Conservation (phyloP, 352 stramenopile genomes). For the Albugo candida region DNA sequence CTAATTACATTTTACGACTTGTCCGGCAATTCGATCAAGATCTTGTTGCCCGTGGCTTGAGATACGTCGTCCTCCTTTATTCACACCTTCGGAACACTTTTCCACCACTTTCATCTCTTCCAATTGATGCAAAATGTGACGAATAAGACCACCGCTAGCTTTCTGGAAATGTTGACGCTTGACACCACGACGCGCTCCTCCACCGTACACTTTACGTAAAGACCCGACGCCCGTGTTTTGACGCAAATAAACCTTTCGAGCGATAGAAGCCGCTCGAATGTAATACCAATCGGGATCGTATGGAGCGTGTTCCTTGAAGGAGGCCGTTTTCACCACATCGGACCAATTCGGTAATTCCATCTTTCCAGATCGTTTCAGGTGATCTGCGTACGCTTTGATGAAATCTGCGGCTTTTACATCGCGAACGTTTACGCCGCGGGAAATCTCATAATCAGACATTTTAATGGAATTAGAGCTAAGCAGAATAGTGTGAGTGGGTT, state of each 20-base stretch:
- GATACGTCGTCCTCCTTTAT: conserved; percentile 90
- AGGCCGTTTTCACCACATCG: conserved; percentile 96
- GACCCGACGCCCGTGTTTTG: conserved; percentile 92
- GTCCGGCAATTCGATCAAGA: conserved; percentile 95
- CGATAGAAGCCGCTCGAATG: conserved; percentile 93
- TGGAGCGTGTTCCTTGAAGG: conserved; percentile 96
- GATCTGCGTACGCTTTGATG: conserved; percentile 96
- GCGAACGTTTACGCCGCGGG: conserved; percentile 90
- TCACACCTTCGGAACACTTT: conserved; percentile 79
- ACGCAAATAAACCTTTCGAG: conserved; percentile 96
- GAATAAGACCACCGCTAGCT: conserved; percentile 91
- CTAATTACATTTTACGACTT: conserved; percentile 29
- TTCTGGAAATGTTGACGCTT: conserved; percentile 93
- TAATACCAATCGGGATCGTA: conserved; percentile 99
- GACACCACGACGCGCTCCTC: conserved; percentile 79
- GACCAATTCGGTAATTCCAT: conserved; percentile 96
- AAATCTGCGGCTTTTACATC: conserved; percentile 94
- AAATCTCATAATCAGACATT: conserved; percentile 69
- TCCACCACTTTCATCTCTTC: conserved; percentile 98
- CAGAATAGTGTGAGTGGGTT: too few species aligned
- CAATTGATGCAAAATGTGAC: conserved; percentile 93
- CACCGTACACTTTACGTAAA: conserved; percentile 96
- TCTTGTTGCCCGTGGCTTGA: conserved; percentile 96
- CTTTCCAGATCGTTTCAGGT: conserved; percentile 98
- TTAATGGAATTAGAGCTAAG: conserved; percentile 27